Percentiles rank a stretch among this genome's conserved stretches.
phyloP scores from a whole-genome alignment of 139 green algal species.

The Asterochloris erici region DNA sequence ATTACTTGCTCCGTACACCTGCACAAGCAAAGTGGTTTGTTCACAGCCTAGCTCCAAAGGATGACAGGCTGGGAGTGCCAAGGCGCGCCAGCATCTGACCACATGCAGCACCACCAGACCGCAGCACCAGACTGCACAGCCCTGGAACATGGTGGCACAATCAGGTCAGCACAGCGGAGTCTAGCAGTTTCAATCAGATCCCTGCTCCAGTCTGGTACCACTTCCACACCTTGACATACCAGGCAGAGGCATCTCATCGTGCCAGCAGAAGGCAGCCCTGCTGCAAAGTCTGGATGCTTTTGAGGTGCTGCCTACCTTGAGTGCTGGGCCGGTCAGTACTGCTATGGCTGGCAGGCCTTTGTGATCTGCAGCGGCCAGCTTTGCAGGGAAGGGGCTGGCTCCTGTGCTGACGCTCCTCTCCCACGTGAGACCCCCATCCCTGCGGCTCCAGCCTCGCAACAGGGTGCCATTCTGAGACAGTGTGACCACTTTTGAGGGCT shows the following conservation, averaged over 20 bases:
- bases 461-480: constrained; percentile 24
- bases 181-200: too few relatives aligned
- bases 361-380: not conserved
- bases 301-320: constrained; percentile 13
- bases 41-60: too few relatives aligned
- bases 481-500: constrained; percentile 25
- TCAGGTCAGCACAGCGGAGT: too few relatives aligned
- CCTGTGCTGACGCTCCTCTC: not conserved
- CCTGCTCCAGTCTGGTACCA: too few relatives aligned
- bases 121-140: too few relatives aligned
- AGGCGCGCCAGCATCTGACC: not conserved
- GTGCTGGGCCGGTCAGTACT: not conserved
- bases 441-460: constrained; percentile 44
- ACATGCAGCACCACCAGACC: not conserved
- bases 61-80: not conserved
- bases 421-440: constrained; percentile 48
- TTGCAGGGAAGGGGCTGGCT: not conserved
- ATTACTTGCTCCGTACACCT: too few relatives aligned
- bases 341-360: constrained; percentile 10
- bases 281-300: not conserved
- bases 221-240: too few relatives aligned
- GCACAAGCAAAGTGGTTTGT: too few relatives aligned
- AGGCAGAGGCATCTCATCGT: too few relatives aligned
- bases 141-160: too few relatives aligned
- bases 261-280: too few relatives aligned